phyloP scores from a whole-genome alignment of 495 filamentous ascomycete genomes.

The Podospora pseudoanserina region DNA sequence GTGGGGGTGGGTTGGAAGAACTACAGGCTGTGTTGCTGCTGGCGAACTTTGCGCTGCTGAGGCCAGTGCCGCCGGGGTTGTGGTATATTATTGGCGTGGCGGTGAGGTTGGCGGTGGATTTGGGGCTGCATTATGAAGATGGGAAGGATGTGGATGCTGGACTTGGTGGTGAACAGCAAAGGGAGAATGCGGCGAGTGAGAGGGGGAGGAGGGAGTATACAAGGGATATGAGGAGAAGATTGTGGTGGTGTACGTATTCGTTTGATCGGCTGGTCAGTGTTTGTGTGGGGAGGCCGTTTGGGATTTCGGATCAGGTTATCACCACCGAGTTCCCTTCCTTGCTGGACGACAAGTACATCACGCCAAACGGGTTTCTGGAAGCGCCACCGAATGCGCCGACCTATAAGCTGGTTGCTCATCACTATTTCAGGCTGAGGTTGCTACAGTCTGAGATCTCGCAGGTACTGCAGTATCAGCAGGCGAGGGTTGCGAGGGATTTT shows the following conservation, averaged over 20 bases:
- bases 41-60: slow-evolving; percentile 83
- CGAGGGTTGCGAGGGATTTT: slow-evolving; percentile 55
- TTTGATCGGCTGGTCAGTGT: slow-evolving; percentile 88
- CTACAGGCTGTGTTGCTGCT: slow-evolving; percentile 86
- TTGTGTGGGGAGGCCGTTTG: slow-evolving; percentile 89
- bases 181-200: slow-evolving; percentile 41
- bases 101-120: slow-evolving; percentile 81
- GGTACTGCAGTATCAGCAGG: slow-evolving; percentile 86
- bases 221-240: slow-evolving; percentile 76
- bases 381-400: slow-evolving; percentile 55
- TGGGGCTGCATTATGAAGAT: slow-evolving; percentile 92
- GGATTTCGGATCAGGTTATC: slow-evolving; percentile 88
- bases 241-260: slow-evolving; percentile 97
- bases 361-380: slow-evolving; percentile 66
- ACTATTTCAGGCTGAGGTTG: slow-evolving; percentile 88
- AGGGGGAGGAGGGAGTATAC: slow-evolving; percentile 79
- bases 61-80: slow-evolving; percentile 86
- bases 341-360: slow-evolving; percentile 85
- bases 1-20: slow-evolving; percentile 81
- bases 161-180: slow-evolving; percentile 22
- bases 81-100: slow-evolving; percentile 98
- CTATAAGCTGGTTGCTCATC: slow-evolving; percentile 84
- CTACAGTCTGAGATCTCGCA: slow-evolving; percentile 94
- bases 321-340: slow-evolving; percentile 90
- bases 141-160: slow-evolving; percentile 58